Evolutionary conservation across 345 rosid genomes (phyloP), one percentile per base, ranked within the genome.

Genomic region (Syzygium aqueum): DNA sequence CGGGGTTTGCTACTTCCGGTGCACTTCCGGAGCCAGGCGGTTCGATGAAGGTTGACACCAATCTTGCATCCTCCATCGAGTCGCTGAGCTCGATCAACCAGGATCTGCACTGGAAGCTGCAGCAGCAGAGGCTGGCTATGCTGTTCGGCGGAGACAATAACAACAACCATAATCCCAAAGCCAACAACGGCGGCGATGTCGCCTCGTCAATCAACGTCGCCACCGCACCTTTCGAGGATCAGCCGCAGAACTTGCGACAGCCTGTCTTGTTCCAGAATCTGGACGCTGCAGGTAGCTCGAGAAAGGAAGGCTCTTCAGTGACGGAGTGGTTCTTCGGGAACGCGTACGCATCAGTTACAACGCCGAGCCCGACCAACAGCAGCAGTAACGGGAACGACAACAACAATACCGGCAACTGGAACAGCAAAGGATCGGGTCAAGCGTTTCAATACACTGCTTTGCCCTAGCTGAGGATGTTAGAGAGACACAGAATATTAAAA

Each of bases 101-200:
- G 86, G 98, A 96, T 91, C 93, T 97, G 91, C 99, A 95, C 93
- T 95, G 94, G 94, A 96, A 95, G 92, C 89, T 97, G 89, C 99
- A 97, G 93, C 97, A 97, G 90, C 98, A 96, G 52, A 92, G 98
- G 86, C 90, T 96, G 85, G 90, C 96, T 85, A 89, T 92, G 94
- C 94, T 95, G 85, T 92, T 93, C 49, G 94, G 93, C 12, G 92
- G 92, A 19, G 90, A 88, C 67, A 88, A 89, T 40, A 87, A 28
- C 86, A 33, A 33, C 46, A 21, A 73, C 25, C 80, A 33, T 37
- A 73, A 73, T 73, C 46, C 80, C 80, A 73, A 33, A 25, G 49
- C 49, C 49, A 7, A 73, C 80, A 33, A 33, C 49, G 13, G 49
- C 25, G 25, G 80, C 46, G 80, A 73, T 3, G 46, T 21, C 13